Conservation (phyloP, 352 stramenopile genomes). For the Globisporangium emineosum region DNA sequence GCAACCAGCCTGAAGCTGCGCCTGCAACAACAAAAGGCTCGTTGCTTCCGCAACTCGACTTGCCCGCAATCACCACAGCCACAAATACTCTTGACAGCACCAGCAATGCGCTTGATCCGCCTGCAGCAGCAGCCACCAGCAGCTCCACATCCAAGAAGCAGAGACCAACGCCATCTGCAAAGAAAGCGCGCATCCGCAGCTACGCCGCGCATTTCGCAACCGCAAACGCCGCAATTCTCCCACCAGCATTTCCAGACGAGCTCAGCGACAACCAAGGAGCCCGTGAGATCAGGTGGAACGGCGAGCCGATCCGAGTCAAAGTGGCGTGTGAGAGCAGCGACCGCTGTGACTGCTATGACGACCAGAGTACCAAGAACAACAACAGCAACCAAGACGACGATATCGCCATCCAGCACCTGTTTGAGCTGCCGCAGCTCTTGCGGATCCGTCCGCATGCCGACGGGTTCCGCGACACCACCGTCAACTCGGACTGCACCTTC, state of each 20-base stretch:
- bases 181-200: constrained; percentile 30
- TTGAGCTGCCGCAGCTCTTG: constrained; percentile 39
- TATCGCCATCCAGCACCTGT: constrained; percentile 30
- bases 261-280: neutral
- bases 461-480: constrained; percentile 34
- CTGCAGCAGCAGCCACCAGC: neutral
- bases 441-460: constrained; percentile 46
- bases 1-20: neutral
- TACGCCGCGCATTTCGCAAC: constrained; percentile 32
- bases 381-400: neutral
- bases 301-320: constrained; percentile 32
- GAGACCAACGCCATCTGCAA: constrained; percentile 6
- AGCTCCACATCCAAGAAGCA: constrained; percentile 6
- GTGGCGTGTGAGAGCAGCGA: constrained; percentile 16
- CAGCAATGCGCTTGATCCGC: neutral
- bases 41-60: neutral
- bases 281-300: constrained; percentile 33
- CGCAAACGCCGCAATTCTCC: constrained; percentile 4
- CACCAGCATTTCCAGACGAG: neutral
- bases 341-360: neutral
- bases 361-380: neutral
- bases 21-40: neutral
- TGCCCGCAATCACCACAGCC: neutral
- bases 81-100: neutral
- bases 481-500: constrained; percentile 50